Evolutionary conservation across 2,329 filamentous ascomycete genomes (phyloP).

Genomic region (Pseudogymnoascus sp.): DNA sequence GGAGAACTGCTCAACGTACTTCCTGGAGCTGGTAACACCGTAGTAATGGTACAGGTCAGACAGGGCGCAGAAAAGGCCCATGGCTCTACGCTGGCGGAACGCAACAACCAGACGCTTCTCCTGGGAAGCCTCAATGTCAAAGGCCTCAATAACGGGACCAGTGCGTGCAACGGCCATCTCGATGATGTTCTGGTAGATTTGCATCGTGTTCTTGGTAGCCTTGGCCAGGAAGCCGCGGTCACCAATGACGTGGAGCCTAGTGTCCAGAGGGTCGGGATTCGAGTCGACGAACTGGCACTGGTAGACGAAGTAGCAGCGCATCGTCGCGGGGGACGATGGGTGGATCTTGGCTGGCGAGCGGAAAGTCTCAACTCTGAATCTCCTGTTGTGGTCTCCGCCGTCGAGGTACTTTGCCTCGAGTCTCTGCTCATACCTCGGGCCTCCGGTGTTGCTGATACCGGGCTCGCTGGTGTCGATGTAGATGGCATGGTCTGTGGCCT

Average conservation of each 20-base stretch:
- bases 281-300: slow-evolving; percentile 82
- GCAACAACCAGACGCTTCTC: slow-evolving; percentile 94
- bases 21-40: slow-evolving; percentile 87
- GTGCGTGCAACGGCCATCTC: slow-evolving; percentile 73
- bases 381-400: slow-evolving; percentile 55
- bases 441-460: slow-evolving; percentile 64
- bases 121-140: slow-evolving; percentile 81
- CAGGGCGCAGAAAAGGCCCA: slow-evolving; percentile 88
- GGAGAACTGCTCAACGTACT: slow-evolving; percentile 98
- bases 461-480: slow-evolving; percentile 97
- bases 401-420: slow-evolving; percentile 96
- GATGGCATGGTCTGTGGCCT: slow-evolving; percentile 87
- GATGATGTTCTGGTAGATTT: slow-evolving; percentile 92
- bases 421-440: slow-evolving; percentile 86
- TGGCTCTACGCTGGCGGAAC: slow-evolving; percentile 85
- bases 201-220: slow-evolving; percentile 89
- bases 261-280: slow-evolving; percentile 68
- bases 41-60: slow-evolving; percentile 99
- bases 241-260: slow-evolving; percentile 80
- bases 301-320: slow-evolving; percentile 98
- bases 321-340: slow-evolving; percentile 61
- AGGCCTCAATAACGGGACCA: slow-evolving; percentile 95
- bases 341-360: slow-evolving; percentile 78
- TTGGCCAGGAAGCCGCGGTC: slow-evolving; percentile 94
- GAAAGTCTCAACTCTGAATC: slow-evolving; percentile 95